Evolutionary conservation across 371 early-diverging fungal species (phyloP), one percentile per base, ranked within the genome.

Genomic region (Apophysomyces trapeziformis): DNA sequence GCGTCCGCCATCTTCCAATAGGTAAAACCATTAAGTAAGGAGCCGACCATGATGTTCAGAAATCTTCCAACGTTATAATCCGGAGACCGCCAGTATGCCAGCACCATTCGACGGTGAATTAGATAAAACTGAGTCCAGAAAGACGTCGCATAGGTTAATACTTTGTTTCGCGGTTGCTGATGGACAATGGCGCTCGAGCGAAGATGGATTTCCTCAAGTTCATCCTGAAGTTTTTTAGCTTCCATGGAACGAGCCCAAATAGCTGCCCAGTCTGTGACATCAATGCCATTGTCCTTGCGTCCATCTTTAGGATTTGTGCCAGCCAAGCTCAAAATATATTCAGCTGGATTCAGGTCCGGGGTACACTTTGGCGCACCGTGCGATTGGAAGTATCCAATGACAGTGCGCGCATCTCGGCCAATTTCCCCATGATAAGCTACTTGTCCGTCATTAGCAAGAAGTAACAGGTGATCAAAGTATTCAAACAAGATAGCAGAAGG

Each of bases 401-500:
- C 73, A 16, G 80, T 78, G 39, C 75, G 70, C 16, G 83, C 83
- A 57, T 85, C 79, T 1, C 60, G 64, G 12, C 89, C 89, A 38
- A 89, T 71, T 57, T 85, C 83, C 43, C 90, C 90, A 73, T 86
- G 83, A 74, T 90, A 89, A 7, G 79, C 76, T 16, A 74, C 70
- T 6, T 63, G 60, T 58, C 89, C 91, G 58, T 89, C 89, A 13
- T 85, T 82, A 6, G 84, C 89, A 13, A 90, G 76, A 4, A 90
- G 71, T 14, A 90, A 66, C 38, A 90, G 71, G 13, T 83, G 80
- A 68, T 90, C 89, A 59, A 89, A 90, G 39, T 84, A 78, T 67
- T 83, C 80, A 64, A 89, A 89, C 39, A 90, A 75, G 57, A 83
- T 61, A 9, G 85, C 73, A n/a, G 84, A 83, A 13, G 91, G 91